These are phyloP conservation scores for Nicotiana obtusifolia DNA, from an alignment of 257 asterid genomes.

Conservation along the genomic window DNA sequence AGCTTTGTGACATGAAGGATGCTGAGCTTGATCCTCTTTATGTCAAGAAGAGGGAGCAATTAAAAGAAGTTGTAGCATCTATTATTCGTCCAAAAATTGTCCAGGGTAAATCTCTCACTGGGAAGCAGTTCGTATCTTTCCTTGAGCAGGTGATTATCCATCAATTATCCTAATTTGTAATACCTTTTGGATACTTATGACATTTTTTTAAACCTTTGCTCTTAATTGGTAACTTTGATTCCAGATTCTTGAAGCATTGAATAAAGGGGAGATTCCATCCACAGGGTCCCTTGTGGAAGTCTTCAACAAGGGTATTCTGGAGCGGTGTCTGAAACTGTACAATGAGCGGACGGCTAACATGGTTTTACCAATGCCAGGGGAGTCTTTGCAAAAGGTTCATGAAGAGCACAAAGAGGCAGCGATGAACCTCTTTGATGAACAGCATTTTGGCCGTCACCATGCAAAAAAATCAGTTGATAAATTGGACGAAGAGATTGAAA, in stretches of 20 bases:
- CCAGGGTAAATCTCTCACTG: constrained; percentile 88
- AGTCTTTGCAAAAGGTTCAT: constrained; percentile 60
- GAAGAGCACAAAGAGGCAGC: constrained; percentile 57
- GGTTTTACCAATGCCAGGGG: constrained; percentile 59
- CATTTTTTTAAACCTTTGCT: background rate
- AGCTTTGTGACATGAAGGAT: constrained; percentile 94
- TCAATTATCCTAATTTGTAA: background rate
- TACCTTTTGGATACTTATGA: background rate
- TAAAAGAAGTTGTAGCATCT: constrained; percentile 77
- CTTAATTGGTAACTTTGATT: constrained; percentile 11
- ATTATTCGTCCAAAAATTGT: constrained; percentile 92
- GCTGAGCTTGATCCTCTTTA: constrained; percentile 78
- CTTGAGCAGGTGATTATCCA: constrained; percentile 70
- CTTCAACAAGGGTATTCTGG: constrained; percentile 84
- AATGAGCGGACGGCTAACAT: constrained; percentile 43
- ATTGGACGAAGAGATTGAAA: constrained; percentile 75
- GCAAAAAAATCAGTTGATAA: constrained; percentile 79
- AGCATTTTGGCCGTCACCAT: constrained; percentile 95
- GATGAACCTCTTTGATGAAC: constrained; percentile 69
- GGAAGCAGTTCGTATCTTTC: constrained; percentile 87
- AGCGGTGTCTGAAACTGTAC: constrained; percentile 72
- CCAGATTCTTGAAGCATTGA: constrained; percentile 95
- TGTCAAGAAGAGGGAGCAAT: constrained; percentile 72
- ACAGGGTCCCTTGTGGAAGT: constrained; percentile 98
- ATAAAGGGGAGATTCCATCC: constrained; percentile 99